These are phyloP conservation scores for Rhizopogon vulgaris DNA, from an alignment of 768 basidiomycete genomes.

Conservation along the genomic window DNA sequence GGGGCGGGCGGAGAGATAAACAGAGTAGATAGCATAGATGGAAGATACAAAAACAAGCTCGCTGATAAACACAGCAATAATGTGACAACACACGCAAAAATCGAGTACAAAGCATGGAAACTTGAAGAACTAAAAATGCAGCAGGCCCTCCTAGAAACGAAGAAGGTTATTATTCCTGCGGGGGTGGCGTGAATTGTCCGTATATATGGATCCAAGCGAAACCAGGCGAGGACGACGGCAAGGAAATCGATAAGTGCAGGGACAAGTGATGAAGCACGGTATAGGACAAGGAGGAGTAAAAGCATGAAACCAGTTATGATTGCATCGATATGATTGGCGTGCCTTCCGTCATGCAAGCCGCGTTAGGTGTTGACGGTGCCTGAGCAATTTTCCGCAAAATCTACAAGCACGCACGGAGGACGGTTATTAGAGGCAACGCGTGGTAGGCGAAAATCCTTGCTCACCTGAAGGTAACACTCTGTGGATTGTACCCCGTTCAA, in stretches of 20 bases:
- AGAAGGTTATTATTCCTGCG: not conserved
- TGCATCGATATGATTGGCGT: not conserved
- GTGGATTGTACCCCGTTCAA: constrained; percentile 37
- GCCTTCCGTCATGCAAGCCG: not conserved
- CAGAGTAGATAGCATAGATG: not conserved
- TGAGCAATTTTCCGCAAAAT: constrained; percentile 28
- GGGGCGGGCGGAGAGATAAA: not conserved
- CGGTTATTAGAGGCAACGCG: not conserved
- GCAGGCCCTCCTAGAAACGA: not conserved
- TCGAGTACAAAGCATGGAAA: not conserved
- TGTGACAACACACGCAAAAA: not conserved
- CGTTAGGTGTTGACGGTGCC: not conserved
- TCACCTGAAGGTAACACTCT: constrained; percentile 34
- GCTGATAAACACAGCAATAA: not conserved
- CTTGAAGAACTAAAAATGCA: not conserved
- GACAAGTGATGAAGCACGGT: not conserved
- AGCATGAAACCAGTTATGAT: not conserved
- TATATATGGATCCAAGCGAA: not conserved
- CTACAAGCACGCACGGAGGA: constrained; percentile 4
- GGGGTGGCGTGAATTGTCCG: not conserved
- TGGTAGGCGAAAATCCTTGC: not conserved
- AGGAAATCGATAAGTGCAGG: not conserved
- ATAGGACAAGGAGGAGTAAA: not conserved
- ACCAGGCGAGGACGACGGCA: not conserved
- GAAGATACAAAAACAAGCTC: not conserved